Evolutionary conservation across 257 asterid genomes (phyloP), one percentile per base, ranked within the genome.

Genomic region (Solanum etuberosum): DNA sequence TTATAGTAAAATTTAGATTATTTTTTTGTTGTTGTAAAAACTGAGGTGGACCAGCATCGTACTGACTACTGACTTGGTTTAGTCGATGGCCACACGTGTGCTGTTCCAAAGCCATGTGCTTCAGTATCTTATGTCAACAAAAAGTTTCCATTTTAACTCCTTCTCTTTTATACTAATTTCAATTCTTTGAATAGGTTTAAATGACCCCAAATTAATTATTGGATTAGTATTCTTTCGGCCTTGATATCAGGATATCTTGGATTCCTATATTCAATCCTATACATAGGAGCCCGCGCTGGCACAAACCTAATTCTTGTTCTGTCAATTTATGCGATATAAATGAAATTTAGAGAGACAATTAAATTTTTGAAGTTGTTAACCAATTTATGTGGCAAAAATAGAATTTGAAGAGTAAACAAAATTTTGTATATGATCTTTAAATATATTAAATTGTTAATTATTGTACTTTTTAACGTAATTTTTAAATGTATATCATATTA

Each of bases 61-160:
- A 86, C 74, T 51, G 72, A 73, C 27, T 86, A 1, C 38, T 80
- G 40, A 73, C 61, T 74, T 15, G 85, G 85, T 8, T n/a, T 35
- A 73, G 88, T 86, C 76, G n/a, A 86, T 63, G 37, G 85, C 23
- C 88, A 54, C 88, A 86, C 88, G 88, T 74, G 88, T 86, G 85
- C 71, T 86, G 88, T 86, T 86, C 61, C 88, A 35, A 73, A 51
- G 42, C 88, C 88, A 86, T 73, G 88, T 74, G 88, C 85, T 34
- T 67, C n/a, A 74, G 88, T 51, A 34, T 25, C 73, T 54, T 74
- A 84, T 86, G 67, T 80, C 67, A 80, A 46, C 38, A 9, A 80
- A 80, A 80, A 48, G 27, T 29, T 80, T 80, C 67, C 67, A 16
- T 80, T 80, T 16, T 29, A 27, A 46, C 88, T 65, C 76, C 29